Conservation (phyloP, 805 yeast genomes). For the Candida loeiensis region DNA sequence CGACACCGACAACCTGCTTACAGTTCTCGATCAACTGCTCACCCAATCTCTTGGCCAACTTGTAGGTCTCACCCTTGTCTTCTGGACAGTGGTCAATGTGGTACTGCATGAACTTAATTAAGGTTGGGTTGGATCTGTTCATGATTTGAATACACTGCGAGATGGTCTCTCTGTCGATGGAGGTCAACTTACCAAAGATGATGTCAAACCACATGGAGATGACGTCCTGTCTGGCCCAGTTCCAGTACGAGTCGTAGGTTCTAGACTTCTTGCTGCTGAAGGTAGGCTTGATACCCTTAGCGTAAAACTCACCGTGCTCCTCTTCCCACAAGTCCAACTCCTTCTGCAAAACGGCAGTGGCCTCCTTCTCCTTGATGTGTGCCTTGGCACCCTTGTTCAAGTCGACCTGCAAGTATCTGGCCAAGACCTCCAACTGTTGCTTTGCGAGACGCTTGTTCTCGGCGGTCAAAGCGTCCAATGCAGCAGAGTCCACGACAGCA, state of each 20-base stretch:
- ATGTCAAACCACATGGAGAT: conserved; percentile 91
- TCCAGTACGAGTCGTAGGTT: conserved; percentile 97
- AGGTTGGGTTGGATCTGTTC: conserved; percentile 93
- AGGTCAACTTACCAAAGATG: conserved; percentile 86
- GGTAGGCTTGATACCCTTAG: conserved; percentile 84
- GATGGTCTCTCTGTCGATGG: conserved; percentile 93
- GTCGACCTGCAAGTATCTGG: conserved; percentile 91
- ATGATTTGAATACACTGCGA: conserved; percentile 94
- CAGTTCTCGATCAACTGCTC: conserved; percentile 94
- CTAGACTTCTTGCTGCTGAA: conserved; percentile 93
- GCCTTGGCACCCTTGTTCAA: conserved; percentile 87
- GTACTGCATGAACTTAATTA: conserved; percentile 96
- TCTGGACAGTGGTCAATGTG: conserved; percentile 77
- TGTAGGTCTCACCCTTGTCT: conserved; percentile 85
- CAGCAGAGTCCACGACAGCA: conserved; percentile 91
- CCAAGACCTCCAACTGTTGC: conserved; percentile 85
- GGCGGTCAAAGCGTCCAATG: conserved; percentile 76
- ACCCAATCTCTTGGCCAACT: conserved; percentile 85
- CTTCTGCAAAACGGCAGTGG: conserved; percentile 75
- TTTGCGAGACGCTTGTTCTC: conserved; percentile 68
- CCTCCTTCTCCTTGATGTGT: conserved; percentile 77
- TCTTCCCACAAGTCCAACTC: conserved; percentile 90
- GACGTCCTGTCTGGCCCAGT: conserved; percentile 99
- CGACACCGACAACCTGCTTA: conserved; percentile 71
- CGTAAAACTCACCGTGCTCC: conserved; percentile 84